Evolutionary conservation across 768 basidiomycete genomes (phyloP).

Genomic region (Leccinellum rugosiceps): DNA sequence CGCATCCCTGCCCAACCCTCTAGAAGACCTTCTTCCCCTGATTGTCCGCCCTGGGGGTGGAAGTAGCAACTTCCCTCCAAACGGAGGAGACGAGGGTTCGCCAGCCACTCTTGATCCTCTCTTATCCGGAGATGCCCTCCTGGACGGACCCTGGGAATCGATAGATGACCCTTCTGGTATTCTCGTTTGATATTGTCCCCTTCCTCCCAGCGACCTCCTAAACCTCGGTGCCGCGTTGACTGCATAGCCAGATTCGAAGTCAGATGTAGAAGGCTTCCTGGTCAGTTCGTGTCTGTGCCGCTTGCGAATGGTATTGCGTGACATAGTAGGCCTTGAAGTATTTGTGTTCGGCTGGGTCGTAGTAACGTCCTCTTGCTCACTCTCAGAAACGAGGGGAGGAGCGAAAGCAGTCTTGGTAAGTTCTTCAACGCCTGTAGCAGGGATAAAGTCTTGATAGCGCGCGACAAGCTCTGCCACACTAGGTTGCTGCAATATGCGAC

Average conservation of each 20-base stretch:
- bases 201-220: constrained; percentile 43
- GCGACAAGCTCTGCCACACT: constrained; percentile 85
- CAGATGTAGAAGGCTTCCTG: constrained; percentile 66
- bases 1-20: constrained; percentile 36
- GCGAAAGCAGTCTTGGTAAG: constrained; percentile 68
- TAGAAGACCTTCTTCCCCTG: constrained; percentile 36
- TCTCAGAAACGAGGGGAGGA: constrained; percentile 63
- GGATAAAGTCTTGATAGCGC: constrained; percentile 75
- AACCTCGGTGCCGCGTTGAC: constrained; percentile 86
- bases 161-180: constrained; percentile 41
- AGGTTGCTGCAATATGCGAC: constrained; percentile 51
- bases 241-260: constrained; percentile 90
- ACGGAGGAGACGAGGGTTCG: constrained; percentile 34
- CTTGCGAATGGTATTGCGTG: constrained; percentile 41
- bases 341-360: constrained; percentile 23
- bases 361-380: constrained; percentile 63
- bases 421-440: constrained; percentile 68
- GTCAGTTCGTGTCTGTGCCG: constrained; percentile 46
- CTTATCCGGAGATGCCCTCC: constrained; percentile 75
- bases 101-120: constrained; percentile 36
- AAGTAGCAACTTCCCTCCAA: constrained; percentile 24
- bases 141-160: constrained; percentile 61
- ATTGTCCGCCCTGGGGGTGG: constrained; percentile 33
- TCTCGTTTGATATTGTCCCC: constrained; percentile 45
- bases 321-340: constrained; percentile 20